Percentiles rank a stretch among this genome's conserved stretches.
phyloP scores from a whole-genome alignment of 1,284 basidiomycete species.

The Apiotrichum veenhuisii region DNA sequence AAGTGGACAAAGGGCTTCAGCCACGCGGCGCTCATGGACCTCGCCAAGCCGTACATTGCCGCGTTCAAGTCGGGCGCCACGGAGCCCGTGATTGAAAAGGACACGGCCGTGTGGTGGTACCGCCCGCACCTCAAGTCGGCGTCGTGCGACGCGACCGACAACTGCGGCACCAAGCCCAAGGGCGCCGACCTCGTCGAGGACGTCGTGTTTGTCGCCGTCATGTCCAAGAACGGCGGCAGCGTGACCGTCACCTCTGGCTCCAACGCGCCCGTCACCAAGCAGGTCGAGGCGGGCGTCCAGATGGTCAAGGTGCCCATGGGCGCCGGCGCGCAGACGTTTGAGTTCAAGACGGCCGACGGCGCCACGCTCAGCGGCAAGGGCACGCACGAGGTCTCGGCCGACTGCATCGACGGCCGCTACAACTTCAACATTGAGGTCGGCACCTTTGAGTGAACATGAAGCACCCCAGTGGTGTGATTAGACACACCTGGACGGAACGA shows the following conservation, averaged over 20 bases:
- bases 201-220: conserved; percentile 42
- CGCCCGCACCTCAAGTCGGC: conserved; percentile 45
- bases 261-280: conserved; percentile 27
- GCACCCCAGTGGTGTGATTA: too few relatives aligned
- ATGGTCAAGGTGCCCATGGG: conserved; percentile 37
- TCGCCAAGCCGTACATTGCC: conserved; percentile 46
- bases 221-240: conserved; percentile 38
- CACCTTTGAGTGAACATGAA: background rate
- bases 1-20: conserved; percentile 42
- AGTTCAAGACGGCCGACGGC: conserved; percentile 21
- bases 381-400: conserved; percentile 25
- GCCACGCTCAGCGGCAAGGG: conserved; percentile 21
- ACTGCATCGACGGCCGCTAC: conserved; percentile 45
- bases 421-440: conserved; percentile 48
- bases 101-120: conserved; percentile 47
- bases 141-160: conserved; percentile 45
- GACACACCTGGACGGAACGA: too few relatives aligned
- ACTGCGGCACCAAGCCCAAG: conserved; percentile 23
- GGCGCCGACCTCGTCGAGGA: conserved; percentile 31
- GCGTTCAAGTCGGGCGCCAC: conserved; percentile 43
- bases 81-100: conserved; percentile 34
- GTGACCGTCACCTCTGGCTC: conserved; percentile 42
- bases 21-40: conserved; percentile 45
- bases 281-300: conserved; percentile 36
- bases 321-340: conserved; percentile 37